Conservation (phyloP, 495 filamentous ascomycete species). For the Cercophora samala region DNA sequence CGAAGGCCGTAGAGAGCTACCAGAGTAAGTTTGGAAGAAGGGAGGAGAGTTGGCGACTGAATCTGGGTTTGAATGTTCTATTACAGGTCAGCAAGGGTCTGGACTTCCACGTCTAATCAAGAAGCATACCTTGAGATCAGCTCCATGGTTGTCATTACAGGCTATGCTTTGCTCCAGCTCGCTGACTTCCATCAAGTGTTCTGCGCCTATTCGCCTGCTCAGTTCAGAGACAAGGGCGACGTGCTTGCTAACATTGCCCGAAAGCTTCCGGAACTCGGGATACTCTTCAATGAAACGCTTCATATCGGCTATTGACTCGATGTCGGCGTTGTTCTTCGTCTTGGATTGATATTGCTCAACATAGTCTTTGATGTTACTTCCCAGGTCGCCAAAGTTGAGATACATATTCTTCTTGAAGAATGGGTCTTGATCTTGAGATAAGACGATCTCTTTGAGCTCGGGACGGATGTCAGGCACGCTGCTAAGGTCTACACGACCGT, state of each 20-base stretch:
- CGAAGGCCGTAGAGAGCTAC: constrained; percentile 90
- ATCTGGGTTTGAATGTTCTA: constrained; percentile 84
- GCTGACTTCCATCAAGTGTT: constrained; percentile 86
- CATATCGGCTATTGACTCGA: constrained; percentile 97
- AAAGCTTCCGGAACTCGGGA: constrained; percentile 93
- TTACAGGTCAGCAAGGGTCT: neutral
- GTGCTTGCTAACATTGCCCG: constrained; percentile 97
- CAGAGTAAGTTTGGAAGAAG: constrained; percentile 77
- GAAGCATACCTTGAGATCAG: constrained; percentile 73
- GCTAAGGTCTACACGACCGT: constrained; percentile 83
- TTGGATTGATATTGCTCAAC: constrained; percentile 97
- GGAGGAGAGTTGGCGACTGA: constrained; percentile 65
- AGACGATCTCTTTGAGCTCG: constrained; percentile 90
- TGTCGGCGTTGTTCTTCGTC: constrained; percentile 86
- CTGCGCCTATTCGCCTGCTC: constrained; percentile 76
- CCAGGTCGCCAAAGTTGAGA: constrained; percentile 94
- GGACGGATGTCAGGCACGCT: constrained; percentile 84
- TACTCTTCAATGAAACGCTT: constrained; percentile 99
- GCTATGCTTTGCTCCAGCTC: constrained; percentile 96
- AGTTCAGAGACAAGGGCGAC: constrained; percentile 94
- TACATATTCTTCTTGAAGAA: constrained; percentile 99
- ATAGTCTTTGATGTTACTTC: constrained; percentile 97
- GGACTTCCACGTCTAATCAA: neutral
- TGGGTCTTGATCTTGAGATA: constrained; percentile 96
- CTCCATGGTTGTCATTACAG: constrained; percentile 89